Conservation (phyloP, 2,329 filamentous ascomycete species). For the Venturia oleaginea region DNA sequence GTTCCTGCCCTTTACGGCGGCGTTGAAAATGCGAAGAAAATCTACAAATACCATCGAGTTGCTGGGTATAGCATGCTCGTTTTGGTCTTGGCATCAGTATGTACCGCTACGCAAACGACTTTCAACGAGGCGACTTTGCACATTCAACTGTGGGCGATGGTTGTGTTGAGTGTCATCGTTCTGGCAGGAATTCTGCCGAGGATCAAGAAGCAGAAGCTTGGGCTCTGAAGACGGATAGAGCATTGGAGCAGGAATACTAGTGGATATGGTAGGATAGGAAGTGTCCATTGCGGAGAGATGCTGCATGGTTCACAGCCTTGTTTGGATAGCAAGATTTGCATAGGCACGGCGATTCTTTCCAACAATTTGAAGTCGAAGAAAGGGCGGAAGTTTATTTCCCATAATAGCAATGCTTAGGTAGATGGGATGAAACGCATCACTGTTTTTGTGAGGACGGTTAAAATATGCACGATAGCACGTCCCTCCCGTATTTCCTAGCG, state of each 20-base stretch:
- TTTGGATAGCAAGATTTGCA: background rate
- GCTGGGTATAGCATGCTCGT: slow-evolving; percentile 66
- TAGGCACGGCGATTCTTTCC: background rate
- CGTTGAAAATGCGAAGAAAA: slow-evolving; percentile 64
- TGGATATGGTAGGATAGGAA: background rate
- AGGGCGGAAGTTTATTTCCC: background rate
- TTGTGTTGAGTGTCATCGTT: slow-evolving; percentile 57
- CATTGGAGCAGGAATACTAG: background rate
- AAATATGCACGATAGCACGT: background rate
- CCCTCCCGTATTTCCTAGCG: background rate
- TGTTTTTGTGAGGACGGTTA: background rate
- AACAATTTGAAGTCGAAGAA: background rate
- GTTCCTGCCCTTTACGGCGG: slow-evolving; percentile 67
- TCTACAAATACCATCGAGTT: slow-evolving; percentile 85
- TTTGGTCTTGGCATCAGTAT: slow-evolving; percentile 64
- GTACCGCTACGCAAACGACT: slow-evolving; percentile 65
- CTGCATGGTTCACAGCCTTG: background rate
- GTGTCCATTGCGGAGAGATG: background rate
- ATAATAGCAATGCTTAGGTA: no score
- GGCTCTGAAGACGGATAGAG: slow-evolving; percentile 31
- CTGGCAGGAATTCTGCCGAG: slow-evolving; percentile 66
- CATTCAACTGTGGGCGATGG: slow-evolving; percentile 67
- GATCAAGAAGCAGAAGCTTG: slow-evolving; percentile 75
- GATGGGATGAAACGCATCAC: background rate
- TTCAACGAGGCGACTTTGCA: slow-evolving; percentile 61